Percentiles rank a stretch among this genome's conserved stretches.
These are phyloP conservation scores for Claviceps sp. DNA, from an alignment of 2,329 filamentous ascomycete species.

Conservation along the genomic window DNA sequence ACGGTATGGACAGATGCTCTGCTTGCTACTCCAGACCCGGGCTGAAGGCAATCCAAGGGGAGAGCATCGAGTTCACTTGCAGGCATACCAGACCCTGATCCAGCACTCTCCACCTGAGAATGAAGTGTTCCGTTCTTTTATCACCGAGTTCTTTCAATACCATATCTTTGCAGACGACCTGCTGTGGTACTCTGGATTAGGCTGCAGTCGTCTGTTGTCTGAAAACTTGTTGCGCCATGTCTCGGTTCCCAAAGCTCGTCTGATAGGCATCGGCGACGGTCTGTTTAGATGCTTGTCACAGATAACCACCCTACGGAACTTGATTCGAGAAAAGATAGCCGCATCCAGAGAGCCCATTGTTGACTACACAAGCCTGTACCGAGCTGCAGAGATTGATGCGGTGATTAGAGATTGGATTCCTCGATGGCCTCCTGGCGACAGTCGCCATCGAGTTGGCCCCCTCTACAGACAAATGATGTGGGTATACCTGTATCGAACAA, in stretches of 20 bases:
- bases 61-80: slow-evolving; percentile 67
- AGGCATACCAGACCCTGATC: slow-evolving; percentile 63
- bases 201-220: slow-evolving; percentile 23
- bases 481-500: slow-evolving; percentile 49
- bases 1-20: slow-evolving; percentile 50
- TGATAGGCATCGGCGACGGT: slow-evolving; percentile 72
- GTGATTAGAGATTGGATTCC: slow-evolving; percentile 65
- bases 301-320: slow-evolving; percentile 65
- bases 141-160: slow-evolving; percentile 75
- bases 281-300: slow-evolving; percentile 66
- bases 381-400: slow-evolving; percentile 62
- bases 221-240: slow-evolving; percentile 30
- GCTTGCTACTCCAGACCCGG: slow-evolving; percentile 43
- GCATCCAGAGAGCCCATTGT: slow-evolving; percentile 51
- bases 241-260: slow-evolving; percentile 34
- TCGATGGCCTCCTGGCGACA: slow-evolving; percentile 42
- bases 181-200: slow-evolving; percentile 32
- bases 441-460: slow-evolving; percentile 39
- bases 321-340: slow-evolving; percentile 54
- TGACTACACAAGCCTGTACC: slow-evolving; percentile 58
- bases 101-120: slow-evolving; percentile 45
- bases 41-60: slow-evolving; percentile 45
- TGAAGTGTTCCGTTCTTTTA: slow-evolving; percentile 49
- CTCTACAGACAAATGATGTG: slow-evolving; percentile 55
- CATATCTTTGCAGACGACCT: slow-evolving; percentile 57